These are phyloP conservation scores for Yarrowia sp. DNA, from an alignment of 805 yeast genomes.

Conservation along the genomic window DNA sequence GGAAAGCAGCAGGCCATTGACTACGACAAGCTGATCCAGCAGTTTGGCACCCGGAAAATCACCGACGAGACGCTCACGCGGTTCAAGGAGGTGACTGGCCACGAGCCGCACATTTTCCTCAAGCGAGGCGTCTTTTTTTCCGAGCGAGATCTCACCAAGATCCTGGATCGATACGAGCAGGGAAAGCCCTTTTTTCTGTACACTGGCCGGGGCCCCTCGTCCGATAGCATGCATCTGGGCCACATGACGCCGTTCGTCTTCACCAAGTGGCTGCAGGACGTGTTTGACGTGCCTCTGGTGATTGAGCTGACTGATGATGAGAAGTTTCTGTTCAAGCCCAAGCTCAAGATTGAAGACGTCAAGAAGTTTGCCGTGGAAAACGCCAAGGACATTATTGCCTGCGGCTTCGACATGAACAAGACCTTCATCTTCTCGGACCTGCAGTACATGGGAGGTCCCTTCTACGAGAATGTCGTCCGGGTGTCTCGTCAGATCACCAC, in stretches of 20 bases:
- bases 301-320: slow-evolving; percentile 96
- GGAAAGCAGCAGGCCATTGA: slow-evolving; percentile 92
- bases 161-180: slow-evolving; percentile 87
- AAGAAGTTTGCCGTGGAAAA: slow-evolving; percentile 79
- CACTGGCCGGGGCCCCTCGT: slow-evolving; percentile 97
- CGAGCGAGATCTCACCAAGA: slow-evolving; percentile 69
- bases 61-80: slow-evolving; percentile 73
- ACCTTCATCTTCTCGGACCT: slow-evolving; percentile 95
- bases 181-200: slow-evolving; percentile 95
- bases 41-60: slow-evolving; percentile 85
- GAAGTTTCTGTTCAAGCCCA: slow-evolving; percentile 91
- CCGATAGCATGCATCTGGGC: slow-evolving; percentile 94
- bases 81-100: slow-evolving; percentile 84
- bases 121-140: slow-evolving; percentile 92
- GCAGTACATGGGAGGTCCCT: slow-evolving; percentile 89
- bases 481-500: slow-evolving; percentile 94
- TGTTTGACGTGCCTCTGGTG: slow-evolving; percentile 93
- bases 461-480: slow-evolving; percentile 92
- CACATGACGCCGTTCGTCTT: slow-evolving; percentile 95
- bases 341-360: slow-evolving; percentile 87
- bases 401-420: slow-evolving; percentile 92
- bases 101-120: slow-evolving; percentile 86
- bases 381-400: slow-evolving; percentile 90
- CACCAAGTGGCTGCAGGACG: slow-evolving; percentile 98
- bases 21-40: slow-evolving; percentile 83